phyloP scores from a whole-genome alignment of 257 asterid species.

The Voacanga thouarsii region DNA sequence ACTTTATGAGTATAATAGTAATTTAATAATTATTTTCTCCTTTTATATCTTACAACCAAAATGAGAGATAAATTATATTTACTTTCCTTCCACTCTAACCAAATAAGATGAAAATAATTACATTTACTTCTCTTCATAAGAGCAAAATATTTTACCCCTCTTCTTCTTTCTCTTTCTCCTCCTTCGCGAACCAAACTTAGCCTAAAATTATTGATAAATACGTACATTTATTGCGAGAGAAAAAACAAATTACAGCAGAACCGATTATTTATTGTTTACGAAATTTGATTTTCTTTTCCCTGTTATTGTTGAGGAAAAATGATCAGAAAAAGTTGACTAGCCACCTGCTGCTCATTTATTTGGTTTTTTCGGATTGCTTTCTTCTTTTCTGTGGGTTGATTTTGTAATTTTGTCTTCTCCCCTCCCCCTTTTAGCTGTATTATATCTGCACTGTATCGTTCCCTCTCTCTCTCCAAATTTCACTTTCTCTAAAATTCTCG shows the following conservation, averaged over 20 bases:
- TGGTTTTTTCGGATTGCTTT: conserved; percentile 9
- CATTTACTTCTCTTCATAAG: too few relatives aligned
- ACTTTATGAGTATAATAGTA: too few relatives aligned
- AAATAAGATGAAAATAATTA: too few relatives aligned
- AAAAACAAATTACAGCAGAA: background rate
- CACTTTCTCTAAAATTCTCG: conserved; percentile 43
- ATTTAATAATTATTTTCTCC: too few relatives aligned
- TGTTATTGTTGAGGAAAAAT: background rate
- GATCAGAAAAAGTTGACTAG: conserved; percentile 13
- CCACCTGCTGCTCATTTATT: conserved; percentile 14
- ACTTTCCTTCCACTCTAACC: too few relatives aligned
- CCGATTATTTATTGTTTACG: background rate
- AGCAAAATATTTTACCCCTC: too few relatives aligned
- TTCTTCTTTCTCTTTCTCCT: too few relatives aligned
- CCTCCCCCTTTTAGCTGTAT: background rate
- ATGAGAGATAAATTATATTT: too few relatives aligned
- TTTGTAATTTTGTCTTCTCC: conserved; percentile 8
- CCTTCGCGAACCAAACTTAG: too few relatives aligned
- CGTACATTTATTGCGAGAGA: conserved; percentile 11
- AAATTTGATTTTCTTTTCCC: background rate
- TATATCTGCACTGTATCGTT: background rate
- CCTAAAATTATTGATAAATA: conserved; percentile 6
- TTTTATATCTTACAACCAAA: too few relatives aligned
- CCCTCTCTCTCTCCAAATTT: conserved; percentile 42
- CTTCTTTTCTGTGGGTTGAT: conserved; percentile 9